Percentiles rank a stretch among this genome's conserved stretches.
These are phyloP conservation scores for Xylaria castorea DNA, from an alignment of 495 filamentous ascomycete species.

Conservation along the genomic window DNA sequence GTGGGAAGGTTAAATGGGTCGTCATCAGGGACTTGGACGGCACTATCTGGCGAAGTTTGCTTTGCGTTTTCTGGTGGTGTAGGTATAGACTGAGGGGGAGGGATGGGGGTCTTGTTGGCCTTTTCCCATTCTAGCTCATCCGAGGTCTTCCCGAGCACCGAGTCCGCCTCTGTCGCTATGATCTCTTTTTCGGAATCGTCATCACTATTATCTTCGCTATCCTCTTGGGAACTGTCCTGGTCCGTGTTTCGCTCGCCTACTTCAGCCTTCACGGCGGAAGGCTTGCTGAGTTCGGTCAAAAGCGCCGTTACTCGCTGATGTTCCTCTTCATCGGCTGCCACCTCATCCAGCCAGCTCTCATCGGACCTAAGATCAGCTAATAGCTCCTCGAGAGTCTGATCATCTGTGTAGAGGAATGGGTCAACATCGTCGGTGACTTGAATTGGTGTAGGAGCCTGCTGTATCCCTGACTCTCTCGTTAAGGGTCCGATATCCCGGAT, in stretches of 20 bases:
- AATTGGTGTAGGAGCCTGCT: conserved; percentile 25
- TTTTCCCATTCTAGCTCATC: conserved; percentile 48
- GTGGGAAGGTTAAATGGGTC: conserved; percentile 42
- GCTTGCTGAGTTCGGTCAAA: conserved; percentile 34
- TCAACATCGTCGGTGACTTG: conserved; percentile 30
- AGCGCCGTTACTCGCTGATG: conserved; percentile 37
- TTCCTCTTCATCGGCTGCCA: conserved; percentile 39
- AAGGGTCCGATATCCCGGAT: background rate
- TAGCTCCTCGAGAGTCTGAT: conserved; percentile 47
- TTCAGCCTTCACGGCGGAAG: conserved; percentile 10
- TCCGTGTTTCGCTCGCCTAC: background rate
- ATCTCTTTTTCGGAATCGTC: conserved; percentile 52
- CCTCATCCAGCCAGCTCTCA: conserved; percentile 36
- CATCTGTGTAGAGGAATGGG: conserved; percentile 37
- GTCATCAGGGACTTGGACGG: background rate
- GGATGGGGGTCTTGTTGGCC: conserved; percentile 25
- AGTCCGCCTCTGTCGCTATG: conserved; percentile 42
- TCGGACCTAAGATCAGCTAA: conserved; percentile 43
- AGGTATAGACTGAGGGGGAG: conserved; percentile 15
- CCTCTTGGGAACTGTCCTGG: conserved; percentile 22
- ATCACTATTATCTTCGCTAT: conserved; percentile 29
- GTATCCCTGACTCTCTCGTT: conserved; percentile 20
- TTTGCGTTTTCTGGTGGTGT: conserved; percentile 23
- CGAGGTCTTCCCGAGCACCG: conserved; percentile 42
- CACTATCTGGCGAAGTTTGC: background rate